Percentiles rank a stretch among this genome's conserved stretches.
phyloP scores from a whole-genome alignment of 805 yeast species.

The Hemisphaericaspora nanyangensis region DNA sequence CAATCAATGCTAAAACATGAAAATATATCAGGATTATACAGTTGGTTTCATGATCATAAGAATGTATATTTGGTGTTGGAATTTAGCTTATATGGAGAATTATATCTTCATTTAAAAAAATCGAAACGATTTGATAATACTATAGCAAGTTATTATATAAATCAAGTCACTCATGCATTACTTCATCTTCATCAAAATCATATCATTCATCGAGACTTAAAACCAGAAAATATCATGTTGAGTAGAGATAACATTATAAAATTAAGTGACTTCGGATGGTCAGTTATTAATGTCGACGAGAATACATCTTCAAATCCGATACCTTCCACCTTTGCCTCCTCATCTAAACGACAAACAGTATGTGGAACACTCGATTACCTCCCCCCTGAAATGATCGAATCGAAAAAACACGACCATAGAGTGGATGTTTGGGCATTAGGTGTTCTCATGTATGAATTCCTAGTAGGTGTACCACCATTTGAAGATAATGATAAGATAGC shows the following conservation, averaged over 20 bases:
- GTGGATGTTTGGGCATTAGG: constrained; percentile 96
- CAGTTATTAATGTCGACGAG: constrained; percentile 39
- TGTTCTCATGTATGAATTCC: constrained; percentile 74
- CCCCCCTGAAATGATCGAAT: constrained; percentile 93
- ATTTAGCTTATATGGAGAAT: constrained; percentile 81
- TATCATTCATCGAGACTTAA: constrained; percentile 87
- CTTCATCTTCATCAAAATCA: constrained; percentile 72
- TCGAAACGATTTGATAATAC: constrained; percentile 67
- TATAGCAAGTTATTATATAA: constrained; percentile 73
- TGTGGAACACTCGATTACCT: constrained; percentile 94
- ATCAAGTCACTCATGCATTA: constrained; percentile 80
- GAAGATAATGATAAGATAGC: constrained; percentile 75
- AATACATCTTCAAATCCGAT: constrained; percentile 7
- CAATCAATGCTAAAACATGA: constrained; percentile 78
- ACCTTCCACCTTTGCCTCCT: no score
- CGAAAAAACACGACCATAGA: constrained; percentile 67
- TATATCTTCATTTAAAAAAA: constrained; percentile 68
- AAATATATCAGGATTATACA: constrained; percentile 75
- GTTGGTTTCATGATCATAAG: constrained; percentile 77
- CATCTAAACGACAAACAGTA: constrained; percentile 58
- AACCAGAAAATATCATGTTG: constrained; percentile 87
- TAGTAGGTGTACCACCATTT: constrained; percentile 90
- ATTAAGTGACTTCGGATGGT: constrained; percentile 95
- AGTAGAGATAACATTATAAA: constrained; percentile 75
- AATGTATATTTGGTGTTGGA: constrained; percentile 84